Base-by-base conservation (phyloP, 768 basidiomycete genomes). In the Phanerochaete sordida region DNA sequence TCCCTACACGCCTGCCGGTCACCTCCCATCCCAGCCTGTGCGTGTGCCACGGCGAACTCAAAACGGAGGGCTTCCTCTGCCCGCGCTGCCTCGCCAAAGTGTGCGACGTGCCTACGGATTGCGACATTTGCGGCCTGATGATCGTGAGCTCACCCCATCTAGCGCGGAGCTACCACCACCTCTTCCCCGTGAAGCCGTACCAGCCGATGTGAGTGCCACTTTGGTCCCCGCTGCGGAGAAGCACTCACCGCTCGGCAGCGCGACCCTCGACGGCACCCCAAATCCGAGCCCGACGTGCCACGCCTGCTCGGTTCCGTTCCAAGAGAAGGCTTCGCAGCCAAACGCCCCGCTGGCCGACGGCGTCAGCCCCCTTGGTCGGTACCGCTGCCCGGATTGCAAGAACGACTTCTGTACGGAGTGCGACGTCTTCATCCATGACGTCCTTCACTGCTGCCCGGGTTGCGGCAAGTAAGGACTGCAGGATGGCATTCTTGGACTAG, bases 21-120 rank as follows among this genome's bases (percentile, higher is more conserved):
- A 85, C 85, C 11, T 90, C 88, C 3, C 87, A 87, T 33, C 87
- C 88, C 8, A 88, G 89, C 56, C 78, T 98, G 21, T 99, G 97
- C 68, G 92, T 87, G 7, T 99, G 97, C 69, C 97, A 99, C 72
- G 91, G 91, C 15, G 85, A 93, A 65, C 79, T 99, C 73, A 93
- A 91, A 73, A 88, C 87, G 71, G 90, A 92, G 62, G 97, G 96
- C 3, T 99, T 95, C 74, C 80, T 96, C 19, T 99, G 97, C 72
- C 97, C 97, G 3, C 82, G 97, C 35, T 99, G 97, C 69, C 81
- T 87, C 58, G 86, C 91, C 39, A 93, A 95, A 79, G 82, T 98
- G 33, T 99, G 97, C 79, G 96, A 98, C 68, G 93, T 98, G 5
- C 97, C 97, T 37, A 98, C 96, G 9, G 97, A 98, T 70, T 99